Evolutionary conservation across 2,329 filamentous ascomycete genomes (phyloP).

Genomic region (Trichoderma aggressivum): DNA sequence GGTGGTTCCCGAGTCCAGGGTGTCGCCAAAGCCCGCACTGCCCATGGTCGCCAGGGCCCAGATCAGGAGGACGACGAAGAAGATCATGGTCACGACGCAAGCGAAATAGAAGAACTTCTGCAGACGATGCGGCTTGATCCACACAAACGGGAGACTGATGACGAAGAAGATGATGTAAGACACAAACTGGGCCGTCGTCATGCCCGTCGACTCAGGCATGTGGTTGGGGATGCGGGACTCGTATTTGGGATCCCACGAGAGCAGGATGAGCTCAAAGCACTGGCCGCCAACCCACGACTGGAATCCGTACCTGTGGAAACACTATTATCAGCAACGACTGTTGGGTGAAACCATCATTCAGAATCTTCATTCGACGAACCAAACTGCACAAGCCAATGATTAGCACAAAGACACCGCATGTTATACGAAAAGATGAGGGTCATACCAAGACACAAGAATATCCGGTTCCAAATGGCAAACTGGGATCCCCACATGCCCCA

Average conservation of each 20-base stretch:
- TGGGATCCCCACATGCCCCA: slow-evolving; percentile 44
- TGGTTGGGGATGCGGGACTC: slow-evolving; percentile 42
- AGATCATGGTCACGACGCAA: slow-evolving; percentile 38
- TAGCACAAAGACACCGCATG: not conserved
- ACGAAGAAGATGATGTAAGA: slow-evolving; percentile 44
- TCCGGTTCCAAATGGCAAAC: slow-evolving; percentile 42
- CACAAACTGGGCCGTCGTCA: slow-evolving; percentile 44
- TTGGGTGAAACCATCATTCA: not conserved
- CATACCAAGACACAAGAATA: slow-evolving; percentile 40
- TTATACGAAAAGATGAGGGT: too few relatives aligned
- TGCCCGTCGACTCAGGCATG: slow-evolving; percentile 39
- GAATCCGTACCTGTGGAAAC: slow-evolving; percentile 38
- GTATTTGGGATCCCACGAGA: slow-evolving; percentile 43
- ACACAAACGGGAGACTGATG: slow-evolving; percentile 42
- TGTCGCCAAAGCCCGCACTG: slow-evolving; percentile 36
- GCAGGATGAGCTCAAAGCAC: slow-evolving; percentile 44
- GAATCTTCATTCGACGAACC: slow-evolving; percentile 20
- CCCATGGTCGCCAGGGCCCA: slow-evolving; percentile 46
- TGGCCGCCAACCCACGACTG: slow-evolving; percentile 47
- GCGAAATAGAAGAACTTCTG: slow-evolving; percentile 42
- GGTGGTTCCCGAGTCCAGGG: slow-evolving; percentile 25
- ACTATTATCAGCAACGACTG: not conserved
- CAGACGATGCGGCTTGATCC: slow-evolving; percentile 43
- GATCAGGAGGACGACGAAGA: slow-evolving; percentile 41
- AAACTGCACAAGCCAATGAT: slow-evolving; percentile 23